Percentiles rank a stretch among this genome's conserved stretches.
phyloP scores from a whole-genome alignment of 148 eudicot species.

The Rhododendron simsii region DNA sequence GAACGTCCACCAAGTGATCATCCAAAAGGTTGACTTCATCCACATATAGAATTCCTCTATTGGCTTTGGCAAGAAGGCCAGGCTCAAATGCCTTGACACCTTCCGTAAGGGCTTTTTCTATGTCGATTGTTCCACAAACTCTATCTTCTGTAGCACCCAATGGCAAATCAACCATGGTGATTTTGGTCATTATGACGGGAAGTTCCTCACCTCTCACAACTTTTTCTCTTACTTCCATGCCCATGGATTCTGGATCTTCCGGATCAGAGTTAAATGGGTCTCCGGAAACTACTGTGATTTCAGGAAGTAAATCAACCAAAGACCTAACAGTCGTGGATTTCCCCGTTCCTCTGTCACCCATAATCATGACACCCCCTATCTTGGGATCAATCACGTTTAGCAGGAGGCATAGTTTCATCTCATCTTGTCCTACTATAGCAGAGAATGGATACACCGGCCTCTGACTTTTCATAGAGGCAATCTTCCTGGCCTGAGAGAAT shows the following conservation, averaged over 20 bases:
- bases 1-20: constrained; percentile 87
- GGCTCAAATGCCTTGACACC: constrained; percentile 99
- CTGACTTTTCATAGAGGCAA: constrained; percentile 62
- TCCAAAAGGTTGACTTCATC: constrained; percentile 91
- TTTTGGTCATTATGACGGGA: constrained; percentile 53
- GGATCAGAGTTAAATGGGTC: constrained; percentile 99
- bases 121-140: constrained; percentile 95
- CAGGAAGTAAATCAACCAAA: constrained; percentile 82
- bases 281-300: constrained; percentile 70
- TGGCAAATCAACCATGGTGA: constrained; percentile 95
- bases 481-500: constrained; percentile 51
- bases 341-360: constrained; percentile 98
- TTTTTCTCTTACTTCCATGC: constrained; percentile 74
- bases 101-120: constrained; percentile 88
- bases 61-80: constrained; percentile 96
- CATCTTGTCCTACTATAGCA: constrained; percentile 97
- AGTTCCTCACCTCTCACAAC: constrained; percentile 66
- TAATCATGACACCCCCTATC: constrained; percentile 97
- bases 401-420: constrained; percentile 92
- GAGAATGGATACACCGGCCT: constrained; percentile 94
- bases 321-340: constrained; percentile 94
- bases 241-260: constrained; percentile 84
- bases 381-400: constrained; percentile 95
- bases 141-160: constrained; percentile 95
- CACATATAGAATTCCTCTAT: constrained; percentile 79